phyloP scores from a whole-genome alignment of 305 asterid species.

The Withania somnifera region DNA sequence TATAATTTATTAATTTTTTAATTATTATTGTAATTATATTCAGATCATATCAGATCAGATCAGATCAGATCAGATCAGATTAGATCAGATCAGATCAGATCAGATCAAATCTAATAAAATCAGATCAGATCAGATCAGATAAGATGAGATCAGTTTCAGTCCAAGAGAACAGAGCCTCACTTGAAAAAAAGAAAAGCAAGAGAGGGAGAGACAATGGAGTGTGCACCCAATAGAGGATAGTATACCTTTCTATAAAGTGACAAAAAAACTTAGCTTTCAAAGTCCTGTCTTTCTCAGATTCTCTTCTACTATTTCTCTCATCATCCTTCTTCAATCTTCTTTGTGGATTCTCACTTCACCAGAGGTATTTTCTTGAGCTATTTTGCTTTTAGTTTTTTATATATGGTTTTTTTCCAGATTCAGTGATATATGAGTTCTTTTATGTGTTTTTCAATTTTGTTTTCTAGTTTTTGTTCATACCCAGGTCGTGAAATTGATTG shows the following conservation, averaged over 20 bases:
- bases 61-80: no score
- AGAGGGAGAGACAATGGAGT: not conserved
- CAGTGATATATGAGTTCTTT: not conserved
- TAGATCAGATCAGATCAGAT: no score
- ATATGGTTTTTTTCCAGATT: not conserved
- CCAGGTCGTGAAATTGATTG: not conserved
- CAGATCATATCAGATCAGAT: no score
- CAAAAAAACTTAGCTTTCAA: not conserved
- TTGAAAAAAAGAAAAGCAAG: not conserved
- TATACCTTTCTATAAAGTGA: not conserved
- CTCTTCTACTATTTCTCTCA: not conserved
- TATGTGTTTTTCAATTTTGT: not conserved
- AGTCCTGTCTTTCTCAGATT: not conserved
- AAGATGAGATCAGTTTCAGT: no score
- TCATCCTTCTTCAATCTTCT: not conserved
- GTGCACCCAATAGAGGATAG: not conserved
- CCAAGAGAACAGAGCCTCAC: not conserved
- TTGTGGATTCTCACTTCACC: not conserved
- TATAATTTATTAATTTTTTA: no score
- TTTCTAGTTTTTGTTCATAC: not conserved
- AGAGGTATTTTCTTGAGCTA: not conserved
- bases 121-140: no score
- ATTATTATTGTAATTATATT: no score
- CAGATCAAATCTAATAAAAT: no score
- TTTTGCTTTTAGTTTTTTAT: not conserved